Base-by-base conservation (phyloP, 768 basidiomycete species). In the Lyophyllum atratum region DNA sequence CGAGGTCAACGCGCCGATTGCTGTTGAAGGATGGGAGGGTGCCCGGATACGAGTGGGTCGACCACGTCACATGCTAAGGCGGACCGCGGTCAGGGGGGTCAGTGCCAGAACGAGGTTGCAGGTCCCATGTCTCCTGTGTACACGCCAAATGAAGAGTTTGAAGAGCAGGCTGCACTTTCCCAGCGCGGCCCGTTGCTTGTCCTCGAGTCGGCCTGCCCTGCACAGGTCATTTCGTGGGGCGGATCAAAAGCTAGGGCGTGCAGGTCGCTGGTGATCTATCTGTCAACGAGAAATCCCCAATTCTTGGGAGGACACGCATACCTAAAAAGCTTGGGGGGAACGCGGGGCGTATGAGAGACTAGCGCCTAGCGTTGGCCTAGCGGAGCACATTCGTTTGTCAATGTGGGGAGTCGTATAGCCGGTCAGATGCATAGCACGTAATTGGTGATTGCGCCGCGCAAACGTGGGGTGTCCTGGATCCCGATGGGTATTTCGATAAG, bases 121-220 rank as follows among this genome's bases (percentile, higher is more conserved):
- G 34, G 34, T 15, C 8, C 4, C 34, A 37, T 15, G 34, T 15
- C 6, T 5, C 17, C 31, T 15, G 14, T 37, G 34, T 9, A 37
- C 34, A n/a, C n/a, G n/a, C n/a, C n/a, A n/a, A n/a, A n/a, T n/a
- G n/a, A n/a, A n/a, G n/a, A n/a, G n/a, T n/a, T 9, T 37, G 34
- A 3, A 14, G 14, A 14, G 4, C 34, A 37, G 34, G 8, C 34
- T 37, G 34, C 12, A 15, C 6, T 6, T 9, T 37, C 34, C 12
- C 34, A 37, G 14, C 6, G 12, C 3, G 34, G 4, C 17, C 14
- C 3, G 11, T 3, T 37, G 12, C 34, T 14, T 28, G 33, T 34
- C 49, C 49, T 50, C 33, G 34, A 37, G 49, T 50, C 49, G 49
- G 49, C 19, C 33, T 50, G 24, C 49, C 34, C 37, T 50, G 49